Percentiles rank a stretch among this genome's conserved stretches.
Evolutionary conservation across 1,139 yeast genomes (phyloP).

Genomic region (Yamadazyma buinensis): DNA sequence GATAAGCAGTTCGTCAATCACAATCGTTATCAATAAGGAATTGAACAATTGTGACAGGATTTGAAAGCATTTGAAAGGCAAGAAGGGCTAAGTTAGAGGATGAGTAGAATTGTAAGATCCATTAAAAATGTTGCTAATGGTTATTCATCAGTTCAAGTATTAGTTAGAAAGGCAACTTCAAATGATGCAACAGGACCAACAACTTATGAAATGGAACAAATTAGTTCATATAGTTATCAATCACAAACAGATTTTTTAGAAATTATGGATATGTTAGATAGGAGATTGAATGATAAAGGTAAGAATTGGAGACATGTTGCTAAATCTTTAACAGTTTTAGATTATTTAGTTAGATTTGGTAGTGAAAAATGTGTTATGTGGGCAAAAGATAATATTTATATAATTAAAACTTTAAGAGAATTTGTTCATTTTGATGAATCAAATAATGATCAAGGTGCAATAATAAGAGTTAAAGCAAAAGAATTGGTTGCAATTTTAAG

Average conservation of each 20-base stretch:
- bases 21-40: no score
- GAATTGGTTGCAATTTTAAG: constrained; percentile 75
- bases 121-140: constrained; percentile 94
- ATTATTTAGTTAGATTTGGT: constrained; percentile 83
- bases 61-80: no score
- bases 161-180: constrained; percentile 91
- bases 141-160: constrained; percentile 78
- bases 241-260: constrained; percentile 76
- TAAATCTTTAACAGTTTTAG: constrained; percentile 83
- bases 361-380: constrained; percentile 90
- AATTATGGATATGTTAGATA: constrained; percentile 93
- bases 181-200: constrained; percentile 87
- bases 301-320: constrained; percentile 98
- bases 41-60: no score
- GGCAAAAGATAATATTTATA: constrained; percentile 88
- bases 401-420: constrained; percentile 88
- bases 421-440: constrained; percentile 80
- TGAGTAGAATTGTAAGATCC: constrained; percentile 76
- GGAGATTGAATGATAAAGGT: constrained; percentile 92
- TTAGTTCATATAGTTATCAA: constrained; percentile 72
- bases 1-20: no score
- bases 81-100: no score
- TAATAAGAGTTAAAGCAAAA: constrained; percentile 87
- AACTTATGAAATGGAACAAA: constrained; percentile 78
- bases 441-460: constrained; percentile 85